phyloP scores from a whole-genome alignment of 1,284 basidiomycete species.

The Papiliotrema terrestris region DNA sequence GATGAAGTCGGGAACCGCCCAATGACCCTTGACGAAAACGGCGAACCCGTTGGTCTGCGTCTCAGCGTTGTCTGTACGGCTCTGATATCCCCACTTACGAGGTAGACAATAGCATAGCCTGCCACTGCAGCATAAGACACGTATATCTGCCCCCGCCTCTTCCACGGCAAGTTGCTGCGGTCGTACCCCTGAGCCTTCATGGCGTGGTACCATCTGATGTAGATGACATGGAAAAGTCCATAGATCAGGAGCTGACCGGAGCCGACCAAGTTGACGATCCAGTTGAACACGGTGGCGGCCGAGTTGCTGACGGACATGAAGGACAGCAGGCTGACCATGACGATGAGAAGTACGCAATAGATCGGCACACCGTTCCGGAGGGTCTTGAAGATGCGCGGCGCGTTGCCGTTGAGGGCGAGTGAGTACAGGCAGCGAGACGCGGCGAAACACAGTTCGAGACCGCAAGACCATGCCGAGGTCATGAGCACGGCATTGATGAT shows the following conservation, averaged over 20 bases:
- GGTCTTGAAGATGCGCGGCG: slow-evolving; percentile 57
- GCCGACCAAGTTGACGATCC: background rate
- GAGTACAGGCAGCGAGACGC: slow-evolving; percentile 78
- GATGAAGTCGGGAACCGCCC: slow-evolving; percentile 13
- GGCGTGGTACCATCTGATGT: background rate
- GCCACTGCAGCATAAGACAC: too few species aligned
- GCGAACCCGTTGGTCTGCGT: slow-evolving; percentile 6
- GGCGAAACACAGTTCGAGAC: slow-evolving; percentile 74
- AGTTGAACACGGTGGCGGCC: background rate
- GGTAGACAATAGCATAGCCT: slow-evolving; percentile 6
- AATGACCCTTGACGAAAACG: slow-evolving; percentile 10
- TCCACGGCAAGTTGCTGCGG: slow-evolving; percentile 6
- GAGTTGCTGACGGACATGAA: slow-evolving; percentile 29
- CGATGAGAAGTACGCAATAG: slow-evolving; percentile 52
- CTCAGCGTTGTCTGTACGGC: slow-evolving; percentile 1
- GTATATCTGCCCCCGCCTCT: slow-evolving; percentile 4
- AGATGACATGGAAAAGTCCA: background rate
- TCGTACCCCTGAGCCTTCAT: background rate
- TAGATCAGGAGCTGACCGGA: background rate
- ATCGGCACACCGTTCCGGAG: slow-evolving; percentile 71
- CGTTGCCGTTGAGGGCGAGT: slow-evolving; percentile 70
- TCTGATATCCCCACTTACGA: slow-evolving; percentile 9
- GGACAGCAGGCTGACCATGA: slow-evolving; percentile 37
- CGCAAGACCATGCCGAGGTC: slow-evolving; percentile 76
- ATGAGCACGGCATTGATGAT: slow-evolving; percentile 56